Conservation (phyloP, 768 basidiomycete genomes). For the Trametes coccinea region DNA sequence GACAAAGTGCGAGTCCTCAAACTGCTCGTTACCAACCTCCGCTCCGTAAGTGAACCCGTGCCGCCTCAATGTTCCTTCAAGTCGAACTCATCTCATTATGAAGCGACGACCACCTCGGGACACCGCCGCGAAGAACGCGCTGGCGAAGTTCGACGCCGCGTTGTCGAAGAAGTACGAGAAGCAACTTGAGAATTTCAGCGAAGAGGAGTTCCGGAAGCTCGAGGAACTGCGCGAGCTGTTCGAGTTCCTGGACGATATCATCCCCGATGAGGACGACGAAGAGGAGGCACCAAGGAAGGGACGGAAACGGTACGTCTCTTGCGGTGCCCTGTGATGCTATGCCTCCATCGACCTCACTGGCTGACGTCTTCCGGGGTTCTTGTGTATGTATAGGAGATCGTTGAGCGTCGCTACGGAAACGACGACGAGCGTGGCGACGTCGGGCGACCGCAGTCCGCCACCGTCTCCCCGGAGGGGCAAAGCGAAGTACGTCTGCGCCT, state of each 20-base stretch:
- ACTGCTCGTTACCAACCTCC: conserved; percentile 59
- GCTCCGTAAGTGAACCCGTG: conserved; percentile 42
- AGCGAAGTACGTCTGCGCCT: conserved; percentile 36
- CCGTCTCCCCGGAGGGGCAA: conserved; percentile 25
- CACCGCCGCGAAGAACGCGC: conserved; percentile 62
- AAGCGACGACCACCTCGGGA: conserved; percentile 64
- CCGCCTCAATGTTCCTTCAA: too few relatives aligned
- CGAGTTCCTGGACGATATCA: conserved; percentile 69
- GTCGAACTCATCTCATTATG: conserved; percentile 1
- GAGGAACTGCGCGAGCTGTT: conserved; percentile 65
- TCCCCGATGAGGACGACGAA: conserved; percentile 64
- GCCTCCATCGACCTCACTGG: too few relatives aligned
- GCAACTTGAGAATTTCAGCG: conserved; percentile 69
- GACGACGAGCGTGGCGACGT: conserved; percentile 38
- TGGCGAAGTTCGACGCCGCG: conserved; percentile 65
- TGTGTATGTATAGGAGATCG: conserved; percentile 48
- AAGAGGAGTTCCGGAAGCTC: conserved; percentile 68
- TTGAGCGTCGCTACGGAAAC: conserved; percentile 52
- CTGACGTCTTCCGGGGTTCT: too few relatives aligned
- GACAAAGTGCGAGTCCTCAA: conserved; percentile 65
- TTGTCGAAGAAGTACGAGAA: conserved; percentile 73
- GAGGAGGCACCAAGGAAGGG: conserved; percentile 41
- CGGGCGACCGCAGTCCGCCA: conserved; percentile 22
- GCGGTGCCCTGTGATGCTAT: too few relatives aligned
- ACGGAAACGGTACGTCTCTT: conserved; percentile 50